Evolutionary conservation across 257 asterid species (phyloP), one percentile per base, ranked within the genome.

Genomic region (Solanum neorickii): DNA sequence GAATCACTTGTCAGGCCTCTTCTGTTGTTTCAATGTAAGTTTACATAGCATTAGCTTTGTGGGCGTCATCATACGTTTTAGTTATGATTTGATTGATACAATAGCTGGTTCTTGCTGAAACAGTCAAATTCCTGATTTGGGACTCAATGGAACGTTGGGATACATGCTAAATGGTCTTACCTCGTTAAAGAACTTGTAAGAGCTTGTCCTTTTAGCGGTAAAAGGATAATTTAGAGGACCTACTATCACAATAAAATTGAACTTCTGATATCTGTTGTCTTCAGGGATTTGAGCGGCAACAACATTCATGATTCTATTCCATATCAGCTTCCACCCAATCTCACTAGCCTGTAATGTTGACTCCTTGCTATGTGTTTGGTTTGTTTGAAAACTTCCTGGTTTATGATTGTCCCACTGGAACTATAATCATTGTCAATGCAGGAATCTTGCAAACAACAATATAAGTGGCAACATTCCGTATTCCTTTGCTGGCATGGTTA

Each of bases 241-340:
- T 80, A 46, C 83, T 59, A 20, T 75, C 37, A 73, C 21, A 76
- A 65, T 72, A 10, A 35, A 56, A 77, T 23, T 62, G 3, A 86
- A 65, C 69, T 52, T 27, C 29, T 84, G 82, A 18, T 56, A 87
- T 88, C 13, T 86, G 75, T 12, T 89, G 86, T 86, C 90, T 88
- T 78, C 92, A 97, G 99, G 94, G 99, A 97, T 90, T 87, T 97
- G 95, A 97, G 99, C 92, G 92, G 91, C 95, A 97, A 97, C 87
- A 91, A 85, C 86, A 90, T 97, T 88, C 94, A 93, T 39, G 99
- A 94, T 90, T 39, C 90, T 12, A 91, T 96, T 90, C 98, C 99
- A 13, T 96, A 93, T 89, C 99, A 94, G 92, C 88, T 97, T 86
- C 99, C 99, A 10, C 94, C 94, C 47, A 96, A 94, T 87, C 95